Evolutionary conservation across 2,329 filamentous ascomycete genomes (phyloP), one percentile per base, ranked within the genome.

Genomic region (Keithomyces neogunnii): DNA sequence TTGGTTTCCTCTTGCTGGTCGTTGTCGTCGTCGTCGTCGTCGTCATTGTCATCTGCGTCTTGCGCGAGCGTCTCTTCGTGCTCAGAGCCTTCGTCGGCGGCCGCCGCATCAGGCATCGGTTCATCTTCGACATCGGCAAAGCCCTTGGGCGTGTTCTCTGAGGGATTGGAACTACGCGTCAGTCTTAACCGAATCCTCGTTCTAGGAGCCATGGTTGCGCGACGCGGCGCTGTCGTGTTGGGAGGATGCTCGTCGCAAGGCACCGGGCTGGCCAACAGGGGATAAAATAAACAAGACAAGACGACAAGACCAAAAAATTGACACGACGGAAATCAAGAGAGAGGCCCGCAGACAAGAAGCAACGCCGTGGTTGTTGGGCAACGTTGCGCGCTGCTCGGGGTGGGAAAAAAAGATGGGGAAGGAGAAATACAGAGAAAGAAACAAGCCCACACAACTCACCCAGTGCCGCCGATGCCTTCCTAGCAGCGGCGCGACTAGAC

Each of bases 401-500:
- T 31, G 31, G n/a, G 26, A 47, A 50, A 39, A 39, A 49, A 48
- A 51, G 47, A 40, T 44, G 40, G 40, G 5, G 51, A 46, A 45
- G 9, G 10, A 30, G 40, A 35, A 30, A 26, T 9, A 36, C 11
- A 51, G 45, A 26, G 53, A 52, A 32, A 38, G 42, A 45, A 35
- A 30, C 5, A 47, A 19, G 19, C 19, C 19, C 19, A 19, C 19
- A 19, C 19, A 19, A 19, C 74, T 63, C 69, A 78, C 75, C 75
- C 58, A 78, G 66, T 56, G 75, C 75, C 56, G 74, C 75, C 55
- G 75, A 73, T 54, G 75, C 75, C 62, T 73, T 74, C 66, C 74
- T 77, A 45, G 75, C 75, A 55, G 75, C 75, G 57, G 75, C 74
- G 66, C 75, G 73, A 55, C 75, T 75, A 57, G 75, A 76, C 63